Conservation (phyloP, 2,329 filamentous ascomycete genomes). For the Pseudomassariella vexata region DNA sequence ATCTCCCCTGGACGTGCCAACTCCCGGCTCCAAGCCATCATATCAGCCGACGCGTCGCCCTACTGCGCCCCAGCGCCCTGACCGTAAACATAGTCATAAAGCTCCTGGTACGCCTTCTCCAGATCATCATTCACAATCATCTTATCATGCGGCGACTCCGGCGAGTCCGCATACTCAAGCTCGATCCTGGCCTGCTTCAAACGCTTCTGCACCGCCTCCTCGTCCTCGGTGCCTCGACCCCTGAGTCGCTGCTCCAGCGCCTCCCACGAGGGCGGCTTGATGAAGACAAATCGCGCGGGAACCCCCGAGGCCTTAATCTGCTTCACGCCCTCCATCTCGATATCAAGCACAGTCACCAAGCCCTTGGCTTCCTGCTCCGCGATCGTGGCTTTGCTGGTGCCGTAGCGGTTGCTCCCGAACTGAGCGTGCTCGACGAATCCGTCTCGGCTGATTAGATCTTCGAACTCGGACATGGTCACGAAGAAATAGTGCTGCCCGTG, state of each 20-base stretch:
- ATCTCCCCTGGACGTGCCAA: no score
- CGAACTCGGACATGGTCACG: slow-evolving; percentile 60
- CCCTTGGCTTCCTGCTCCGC: slow-evolving; percentile 66
- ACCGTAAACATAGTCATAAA: slow-evolving; percentile 45
- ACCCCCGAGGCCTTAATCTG: slow-evolving; percentile 76
- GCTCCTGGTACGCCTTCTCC: slow-evolving; percentile 43
- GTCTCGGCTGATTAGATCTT: slow-evolving; percentile 57
- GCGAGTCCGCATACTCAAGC: slow-evolving; percentile 64
- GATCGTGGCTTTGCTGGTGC: slow-evolving; percentile 76
- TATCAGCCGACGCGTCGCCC: no score
- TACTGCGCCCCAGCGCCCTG: no score
- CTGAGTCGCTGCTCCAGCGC: slow-evolving; percentile 69
- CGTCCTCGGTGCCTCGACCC: slow-evolving; percentile 71
- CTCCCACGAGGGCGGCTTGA: slow-evolving; percentile 72
- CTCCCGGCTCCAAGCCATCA: no score
- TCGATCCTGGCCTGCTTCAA: slow-evolving; percentile 68
- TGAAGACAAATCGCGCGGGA: slow-evolving; percentile 75
- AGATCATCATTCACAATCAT: slow-evolving; percentile 60
- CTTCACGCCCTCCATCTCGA: slow-evolving; percentile 98
- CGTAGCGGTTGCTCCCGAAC: slow-evolving; percentile 83
- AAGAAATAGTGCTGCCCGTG: slow-evolving; percentile 81
- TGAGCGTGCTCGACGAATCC: slow-evolving; percentile 81
- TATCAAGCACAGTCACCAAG: slow-evolving; percentile 78
- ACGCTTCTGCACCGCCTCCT: slow-evolving; percentile 64
- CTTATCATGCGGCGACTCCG: slow-evolving; percentile 60